Conservation (phyloP, 106 monocot species). For the Triglochin maritima region DNA sequence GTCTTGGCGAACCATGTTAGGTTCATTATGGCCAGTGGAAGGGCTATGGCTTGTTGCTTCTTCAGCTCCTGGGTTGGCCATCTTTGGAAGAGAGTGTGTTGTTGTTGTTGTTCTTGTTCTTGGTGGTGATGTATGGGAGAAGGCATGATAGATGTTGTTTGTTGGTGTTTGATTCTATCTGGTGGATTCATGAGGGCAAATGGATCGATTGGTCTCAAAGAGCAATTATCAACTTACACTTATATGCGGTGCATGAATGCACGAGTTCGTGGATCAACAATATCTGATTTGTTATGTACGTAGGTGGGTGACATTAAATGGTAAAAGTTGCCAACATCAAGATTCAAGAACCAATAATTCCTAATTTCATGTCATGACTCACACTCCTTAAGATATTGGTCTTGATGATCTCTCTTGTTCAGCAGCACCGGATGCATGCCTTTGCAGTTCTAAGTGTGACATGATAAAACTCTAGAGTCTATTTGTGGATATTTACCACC, state of each 20-base stretch:
- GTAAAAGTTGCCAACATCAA: too few relatives aligned
- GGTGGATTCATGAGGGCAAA: not conserved
- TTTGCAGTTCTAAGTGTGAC: too few relatives aligned
- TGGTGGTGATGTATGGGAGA: not conserved
- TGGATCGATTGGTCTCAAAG: not conserved
- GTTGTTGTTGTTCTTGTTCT: not conserved
- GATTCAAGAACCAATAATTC: too few relatives aligned
- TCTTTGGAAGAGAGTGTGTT: not conserved
- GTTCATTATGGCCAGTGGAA: constrained; percentile 32
- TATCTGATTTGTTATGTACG: not conserved
- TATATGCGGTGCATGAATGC: not conserved
- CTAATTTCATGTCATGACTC: too few relatives aligned
- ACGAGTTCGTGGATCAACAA: not conserved
- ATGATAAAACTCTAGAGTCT: too few relatives aligned
- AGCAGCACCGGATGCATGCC: too few relatives aligned
- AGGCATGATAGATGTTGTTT: not conserved
- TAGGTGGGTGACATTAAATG: too few relatives aligned
- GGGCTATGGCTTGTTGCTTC: constrained; percentile 24
- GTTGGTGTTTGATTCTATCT: not conserved
- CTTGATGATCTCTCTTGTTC: too few relatives aligned
- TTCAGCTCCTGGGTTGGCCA: constrained; percentile 26
- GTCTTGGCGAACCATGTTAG: constrained; percentile 40
- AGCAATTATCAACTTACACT: not conserved
- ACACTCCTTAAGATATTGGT: too few relatives aligned
- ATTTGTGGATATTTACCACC: too few relatives aligned